Conservation (phyloP, 495 filamentous ascomycete genomes). For the Cudoniella acicularis region DNA sequence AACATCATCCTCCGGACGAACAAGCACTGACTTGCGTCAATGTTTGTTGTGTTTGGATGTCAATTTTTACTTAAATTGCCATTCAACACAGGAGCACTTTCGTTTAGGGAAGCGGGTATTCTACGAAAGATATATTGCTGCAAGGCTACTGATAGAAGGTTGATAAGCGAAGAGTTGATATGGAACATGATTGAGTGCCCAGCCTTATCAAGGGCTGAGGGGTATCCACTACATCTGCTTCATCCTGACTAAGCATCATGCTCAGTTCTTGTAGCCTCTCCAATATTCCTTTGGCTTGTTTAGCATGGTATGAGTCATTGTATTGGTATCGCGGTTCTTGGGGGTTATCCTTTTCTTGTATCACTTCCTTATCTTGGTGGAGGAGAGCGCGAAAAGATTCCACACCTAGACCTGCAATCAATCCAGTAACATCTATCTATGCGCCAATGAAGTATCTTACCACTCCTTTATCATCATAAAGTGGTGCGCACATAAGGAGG, state of each 20-base stretch:
- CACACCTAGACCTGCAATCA: constrained; percentile 54
- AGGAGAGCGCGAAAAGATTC: constrained; percentile 52
- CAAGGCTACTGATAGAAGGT: too few relatives aligned
- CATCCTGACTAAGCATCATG: constrained; percentile 53
- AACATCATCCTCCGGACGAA: too few relatives aligned
- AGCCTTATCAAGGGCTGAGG: too few relatives aligned
- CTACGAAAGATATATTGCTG: too few relatives aligned
- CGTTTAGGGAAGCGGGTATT: too few relatives aligned
- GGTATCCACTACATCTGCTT: constrained; percentile 44
- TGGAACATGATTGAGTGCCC: too few relatives aligned
- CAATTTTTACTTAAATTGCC: too few relatives aligned
- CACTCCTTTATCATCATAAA: constrained; percentile 57
- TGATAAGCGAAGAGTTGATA: too few relatives aligned
- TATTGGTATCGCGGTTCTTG: neutral
- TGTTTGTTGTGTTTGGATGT: too few relatives aligned
- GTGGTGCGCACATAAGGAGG: constrained; percentile 57
- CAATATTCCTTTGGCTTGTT: constrained; percentile 20
- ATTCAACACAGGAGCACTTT: too few relatives aligned
- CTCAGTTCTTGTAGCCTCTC: constrained; percentile 54
- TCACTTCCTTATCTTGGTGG: constrained; percentile 18
- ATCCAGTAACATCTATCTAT: constrained; percentile 55
- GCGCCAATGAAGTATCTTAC: constrained; percentile 61
- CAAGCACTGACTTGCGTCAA: too few relatives aligned
- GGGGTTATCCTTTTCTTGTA: neutral
- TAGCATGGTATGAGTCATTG: neutral